phyloP scores from a whole-genome alignment of 2,329 filamentous ascomycete genomes.

The Hymenotorrendiella dingleyae region DNA sequence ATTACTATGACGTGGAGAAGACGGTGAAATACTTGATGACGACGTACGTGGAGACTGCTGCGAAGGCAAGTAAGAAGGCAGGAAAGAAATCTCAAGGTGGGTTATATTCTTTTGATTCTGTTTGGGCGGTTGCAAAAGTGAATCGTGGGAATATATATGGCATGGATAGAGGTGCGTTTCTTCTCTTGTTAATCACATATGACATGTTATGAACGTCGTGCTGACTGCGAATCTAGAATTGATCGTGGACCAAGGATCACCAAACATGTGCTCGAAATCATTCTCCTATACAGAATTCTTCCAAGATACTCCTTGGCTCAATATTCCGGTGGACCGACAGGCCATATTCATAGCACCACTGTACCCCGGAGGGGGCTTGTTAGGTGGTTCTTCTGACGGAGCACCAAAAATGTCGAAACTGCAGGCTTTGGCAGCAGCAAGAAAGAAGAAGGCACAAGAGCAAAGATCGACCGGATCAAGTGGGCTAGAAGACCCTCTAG shows the following conservation, averaged over 20 bases:
- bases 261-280: conserved; percentile 19
- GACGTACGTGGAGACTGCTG: conserved; percentile 33
- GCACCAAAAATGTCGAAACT: conserved; percentile 79
- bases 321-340: conserved; percentile 59
- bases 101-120: conserved; percentile 20
- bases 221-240: no score
- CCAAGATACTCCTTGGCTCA: conserved; percentile 78
- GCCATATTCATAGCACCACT: conserved; percentile 58
- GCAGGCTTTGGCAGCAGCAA: conserved; percentile 78
- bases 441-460: conserved; percentile 75
- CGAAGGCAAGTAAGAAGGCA: conserved; percentile 29
- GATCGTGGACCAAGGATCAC: no score
- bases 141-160: neutral
- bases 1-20: conserved; percentile 90
- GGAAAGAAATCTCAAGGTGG: conserved; percentile 32
- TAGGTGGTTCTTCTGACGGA: conserved; percentile 67
- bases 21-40: conserved; percentile 73
- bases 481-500: conserved; percentile 25
- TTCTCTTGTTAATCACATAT: conserved; percentile 8
- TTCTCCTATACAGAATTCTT: conserved; percentile 61
- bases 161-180: conserved; percentile 24
- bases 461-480: conserved; percentile 34
- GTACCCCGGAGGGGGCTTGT: conserved; percentile 57
- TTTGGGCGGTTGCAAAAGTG: conserved; percentile 1
- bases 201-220: neutral